phyloP scores from a whole-genome alignment of 2,329 filamentous ascomycete genomes.

The Cytospora chrysosperma region DNA sequence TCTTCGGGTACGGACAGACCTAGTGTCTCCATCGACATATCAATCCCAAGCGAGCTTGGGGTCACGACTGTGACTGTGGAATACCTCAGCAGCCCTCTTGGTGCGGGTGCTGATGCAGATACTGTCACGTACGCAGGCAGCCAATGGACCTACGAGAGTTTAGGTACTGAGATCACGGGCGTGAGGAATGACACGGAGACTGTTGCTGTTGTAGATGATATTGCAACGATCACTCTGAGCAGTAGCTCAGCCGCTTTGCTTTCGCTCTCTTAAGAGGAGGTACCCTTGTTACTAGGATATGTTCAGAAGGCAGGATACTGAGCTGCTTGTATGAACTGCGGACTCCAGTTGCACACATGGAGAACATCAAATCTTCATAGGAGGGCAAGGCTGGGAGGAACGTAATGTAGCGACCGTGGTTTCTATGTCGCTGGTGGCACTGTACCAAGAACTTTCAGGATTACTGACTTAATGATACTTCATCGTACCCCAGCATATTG shows the following conservation, averaged over 20 bases:
- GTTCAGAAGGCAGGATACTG: background rate
- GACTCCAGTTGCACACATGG: too few relatives aligned
- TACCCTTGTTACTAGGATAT: background rate
- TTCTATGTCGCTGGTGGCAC: too few relatives aligned
- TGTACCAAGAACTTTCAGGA: too few relatives aligned
- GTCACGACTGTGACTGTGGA: conserved; percentile 29
- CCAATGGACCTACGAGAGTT: conserved; percentile 36
- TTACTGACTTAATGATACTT: too few relatives aligned
- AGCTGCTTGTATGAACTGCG: background rate
- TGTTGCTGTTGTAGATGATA: conserved; percentile 29
- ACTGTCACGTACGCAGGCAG: conserved; percentile 38
- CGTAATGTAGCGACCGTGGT: too few relatives aligned
- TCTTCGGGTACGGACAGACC: conserved; percentile 28
- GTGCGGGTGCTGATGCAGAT: conserved; percentile 33
- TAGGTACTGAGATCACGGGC: conserved; percentile 33
- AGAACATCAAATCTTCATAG: too few relatives aligned
- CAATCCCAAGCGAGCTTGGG: conserved; percentile 23
- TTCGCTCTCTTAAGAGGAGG: background rate
- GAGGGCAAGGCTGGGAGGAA: too few relatives aligned
- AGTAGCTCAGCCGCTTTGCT: conserved; percentile 33
- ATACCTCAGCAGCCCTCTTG: conserved; percentile 33
- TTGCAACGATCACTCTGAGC: conserved; percentile 28
- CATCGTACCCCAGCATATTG: too few relatives aligned
- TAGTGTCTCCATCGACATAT: conserved; percentile 26
- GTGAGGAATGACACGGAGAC: conserved; percentile 32